Conservation (phyloP, 371 early-diverging fungal species). For the Lichtheimia corymbifera region DNA sequence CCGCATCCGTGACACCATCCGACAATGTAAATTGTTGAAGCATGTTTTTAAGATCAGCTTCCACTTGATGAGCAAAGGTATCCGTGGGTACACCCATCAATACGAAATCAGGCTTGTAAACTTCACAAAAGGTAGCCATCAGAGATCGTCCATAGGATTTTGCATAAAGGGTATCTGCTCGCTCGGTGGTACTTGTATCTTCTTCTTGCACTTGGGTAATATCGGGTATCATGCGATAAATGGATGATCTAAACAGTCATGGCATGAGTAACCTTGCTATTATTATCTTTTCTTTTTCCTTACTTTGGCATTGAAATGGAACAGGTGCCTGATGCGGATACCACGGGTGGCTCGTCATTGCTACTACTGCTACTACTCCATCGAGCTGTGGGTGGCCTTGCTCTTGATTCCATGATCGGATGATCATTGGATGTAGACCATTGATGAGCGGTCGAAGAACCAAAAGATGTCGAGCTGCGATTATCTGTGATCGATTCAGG, state of each 20-base stretch:
- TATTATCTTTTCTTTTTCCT: constrained; percentile 3
- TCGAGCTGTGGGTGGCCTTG: neutral
- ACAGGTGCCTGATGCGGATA: constrained; percentile 23
- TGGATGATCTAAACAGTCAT: constrained; percentile 30
- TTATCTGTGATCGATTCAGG: constrained; percentile 16
- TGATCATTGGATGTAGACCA: neutral
- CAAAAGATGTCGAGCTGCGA: constrained; percentile 12
- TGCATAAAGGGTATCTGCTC: constrained; percentile 56
- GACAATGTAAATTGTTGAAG: constrained; percentile 43
- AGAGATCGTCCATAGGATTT: constrained; percentile 69
- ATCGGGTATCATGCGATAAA: constrained; percentile 49
- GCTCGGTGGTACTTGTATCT: constrained; percentile 20
- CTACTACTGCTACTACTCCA: neutral
- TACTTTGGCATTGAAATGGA: constrained; percentile 49
- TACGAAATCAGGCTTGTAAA: constrained; percentile 64
- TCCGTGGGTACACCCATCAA: constrained; percentile 61
- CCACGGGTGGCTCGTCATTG: neutral
- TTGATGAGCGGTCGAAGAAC: neutral
- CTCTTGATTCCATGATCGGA: neutral
- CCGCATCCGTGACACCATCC: constrained; percentile 44
- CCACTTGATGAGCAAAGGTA: constrained; percentile 51
- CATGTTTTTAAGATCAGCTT: constrained; percentile 54
- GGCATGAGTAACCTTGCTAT: neutral
- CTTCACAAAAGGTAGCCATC: constrained; percentile 60
- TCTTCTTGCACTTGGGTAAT: constrained; percentile 34